Conservation (phyloP, 2,329 filamentous ascomycete genomes). For the Clarireedia homoeocarpa region DNA sequence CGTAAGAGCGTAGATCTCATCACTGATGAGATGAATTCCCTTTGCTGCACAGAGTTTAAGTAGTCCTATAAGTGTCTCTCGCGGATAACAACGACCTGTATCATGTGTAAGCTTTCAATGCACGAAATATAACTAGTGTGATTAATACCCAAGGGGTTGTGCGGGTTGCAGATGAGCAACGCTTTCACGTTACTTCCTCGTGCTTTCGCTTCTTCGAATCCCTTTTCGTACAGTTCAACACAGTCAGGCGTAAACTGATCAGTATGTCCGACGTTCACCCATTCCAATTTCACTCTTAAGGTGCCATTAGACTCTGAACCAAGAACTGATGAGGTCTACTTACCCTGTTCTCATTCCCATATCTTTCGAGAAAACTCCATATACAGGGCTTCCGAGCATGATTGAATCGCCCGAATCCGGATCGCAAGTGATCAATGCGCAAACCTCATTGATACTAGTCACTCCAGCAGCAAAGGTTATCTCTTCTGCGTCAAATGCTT, state of each 20-base stretch:
- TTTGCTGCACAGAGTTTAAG: conserved; percentile 36
- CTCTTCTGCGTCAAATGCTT: conserved; percentile 30
- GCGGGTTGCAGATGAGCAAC: neutral
- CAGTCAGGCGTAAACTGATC: neutral
- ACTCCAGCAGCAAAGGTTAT: conserved; percentile 35
- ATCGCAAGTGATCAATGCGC: conserved; percentile 32
- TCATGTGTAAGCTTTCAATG: too few relatives aligned
- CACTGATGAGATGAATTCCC: conserved; percentile 39
- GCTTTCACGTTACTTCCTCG: neutral
- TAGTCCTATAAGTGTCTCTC: conserved; percentile 21
- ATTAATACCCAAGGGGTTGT: conserved; percentile 19
- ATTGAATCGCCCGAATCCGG: conserved; percentile 39
- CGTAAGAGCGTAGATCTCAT: conserved; percentile 43
- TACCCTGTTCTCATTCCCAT: conserved; percentile 28
- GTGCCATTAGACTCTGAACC: too few relatives aligned
- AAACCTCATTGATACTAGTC: conserved; percentile 35
- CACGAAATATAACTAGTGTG: conserved; percentile 36
- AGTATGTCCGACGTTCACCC: neutral
- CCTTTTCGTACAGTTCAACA: neutral
- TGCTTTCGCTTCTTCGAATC: neutral
- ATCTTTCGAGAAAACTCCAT: conserved; percentile 41
- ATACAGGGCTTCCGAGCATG: conserved; percentile 38
- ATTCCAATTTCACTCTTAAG: too few relatives aligned
- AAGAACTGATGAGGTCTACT: neutral
- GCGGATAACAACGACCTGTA: conserved; percentile 17